phyloP scores from a whole-genome alignment of 2,329 filamentous ascomycete genomes.

The Dendrostoma leiphaemia region DNA sequence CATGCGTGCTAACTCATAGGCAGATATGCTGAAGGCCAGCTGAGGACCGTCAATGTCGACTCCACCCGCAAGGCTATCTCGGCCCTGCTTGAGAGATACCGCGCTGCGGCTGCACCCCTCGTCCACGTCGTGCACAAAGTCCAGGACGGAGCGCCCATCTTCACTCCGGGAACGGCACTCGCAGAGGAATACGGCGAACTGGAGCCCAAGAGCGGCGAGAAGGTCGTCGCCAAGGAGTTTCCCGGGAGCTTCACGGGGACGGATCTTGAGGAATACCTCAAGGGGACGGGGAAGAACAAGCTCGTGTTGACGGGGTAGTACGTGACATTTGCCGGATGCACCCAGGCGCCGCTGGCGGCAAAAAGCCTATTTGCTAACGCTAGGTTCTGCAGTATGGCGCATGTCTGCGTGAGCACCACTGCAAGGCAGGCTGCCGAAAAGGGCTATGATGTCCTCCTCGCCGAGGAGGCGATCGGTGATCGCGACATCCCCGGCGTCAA shows the following conservation, averaged over 20 bases:
- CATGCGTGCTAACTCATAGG: not conserved
- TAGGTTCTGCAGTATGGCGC: constrained; percentile 37
- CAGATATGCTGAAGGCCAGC: constrained; percentile 50
- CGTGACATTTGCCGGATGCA: constrained; percentile 27
- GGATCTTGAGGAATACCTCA: constrained; percentile 53
- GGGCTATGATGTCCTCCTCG: constrained; percentile 63
- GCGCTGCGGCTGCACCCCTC: constrained; percentile 46
- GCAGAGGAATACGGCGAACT: constrained; percentile 62
- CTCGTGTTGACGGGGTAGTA: constrained; percentile 62
- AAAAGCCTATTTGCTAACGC: constrained; percentile 23
- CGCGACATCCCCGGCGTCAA: constrained; percentile 62
- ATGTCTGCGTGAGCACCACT: constrained; percentile 64
- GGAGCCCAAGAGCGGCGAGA: constrained; percentile 51
- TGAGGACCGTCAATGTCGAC: constrained; percentile 53
- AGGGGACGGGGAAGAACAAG: constrained; percentile 51
- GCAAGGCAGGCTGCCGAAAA: constrained; percentile 58
- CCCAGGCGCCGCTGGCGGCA: constrained; percentile 25
- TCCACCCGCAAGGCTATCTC: constrained; percentile 56
- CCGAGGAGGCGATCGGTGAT: constrained; percentile 63
- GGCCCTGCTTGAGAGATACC: constrained; percentile 57
- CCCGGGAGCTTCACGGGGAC: constrained; percentile 62
- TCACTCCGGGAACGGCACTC: constrained; percentile 60
- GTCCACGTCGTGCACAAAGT: constrained; percentile 62
- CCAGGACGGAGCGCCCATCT: constrained; percentile 61
- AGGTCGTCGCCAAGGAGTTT: constrained; percentile 55